Base-by-base conservation (phyloP, 1,139 yeast species). In the Taphrina deformans region DNA sequence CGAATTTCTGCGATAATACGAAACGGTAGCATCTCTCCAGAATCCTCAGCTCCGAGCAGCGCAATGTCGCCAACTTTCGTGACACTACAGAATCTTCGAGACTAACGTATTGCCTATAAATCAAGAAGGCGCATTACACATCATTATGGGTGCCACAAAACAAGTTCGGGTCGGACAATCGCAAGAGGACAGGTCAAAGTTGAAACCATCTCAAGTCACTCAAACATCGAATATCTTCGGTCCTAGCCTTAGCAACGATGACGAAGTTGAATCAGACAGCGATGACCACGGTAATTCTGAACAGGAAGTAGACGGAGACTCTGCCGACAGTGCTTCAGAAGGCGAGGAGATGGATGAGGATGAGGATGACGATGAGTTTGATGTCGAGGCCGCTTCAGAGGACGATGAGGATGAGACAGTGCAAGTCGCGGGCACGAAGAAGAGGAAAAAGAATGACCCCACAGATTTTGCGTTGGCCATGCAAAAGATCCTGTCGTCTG, bases 401-500 rank as follows among this genome's bases (percentile, higher is more conserved):
- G 69, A 63, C 7, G 55, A 59, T 23, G 55, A 46, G 3, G 58
- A 52, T n/a, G 69, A 67, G n/a, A 72, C 69, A 4, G 72, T 68
- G 14, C 72, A 69, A 3, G 74, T 70, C n/a, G 31, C 48, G 41
- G 52, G 29, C 58, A 67, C 66, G 77, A 75, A 65, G 79, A 77
- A 73, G 77, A 76, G 71, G 80, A 79, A 59, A 18, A 59, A 50
- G 50, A 73, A 86, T 73, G 95, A 91, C 14, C 83, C 91, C 0
- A 85, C 80, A 65, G 81, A 86, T 2, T 92, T 93, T 73, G 89
- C 96, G 10, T 81, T 77, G 66, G 98, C 99, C 0, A 85, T 93
- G 74, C 84, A 80, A 69, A 96, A 96, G 27, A 89, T 93, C 72
- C 78, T 93, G 62, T 88, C 88, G 7, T 89, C 98, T 1, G 87